Base-by-base conservation (phyloP, 768 basidiomycete genomes). In the Gymnopilus dilepis region DNA sequence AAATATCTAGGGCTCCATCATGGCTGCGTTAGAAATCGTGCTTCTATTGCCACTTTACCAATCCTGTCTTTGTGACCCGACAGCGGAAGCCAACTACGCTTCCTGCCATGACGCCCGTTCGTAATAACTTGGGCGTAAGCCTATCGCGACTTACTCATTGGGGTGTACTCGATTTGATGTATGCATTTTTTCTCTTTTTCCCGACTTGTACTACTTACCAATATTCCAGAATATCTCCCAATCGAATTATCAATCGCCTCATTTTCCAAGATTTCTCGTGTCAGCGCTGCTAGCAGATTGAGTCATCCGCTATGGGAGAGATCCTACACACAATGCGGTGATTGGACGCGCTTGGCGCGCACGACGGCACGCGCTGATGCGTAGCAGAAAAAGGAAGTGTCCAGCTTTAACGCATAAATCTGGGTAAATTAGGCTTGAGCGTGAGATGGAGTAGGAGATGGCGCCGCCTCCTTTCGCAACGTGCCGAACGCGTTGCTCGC, bases 271-370 rank as follows among this genome's bases (percentile, higher is more conserved):
- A 28, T 48, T 31, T 31, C 28, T 31, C 47, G 30, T 28, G 28
- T 28, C 26, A 50, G 17, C 47, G 47, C 28, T n/a, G 47, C 47
- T 30, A 19, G 28, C 28, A 30, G 28, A 28, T 31, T 50, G 47
- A 50, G 47, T 31, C 47, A 50, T 15, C 3, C 47, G 28, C 12
- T 47, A 1, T 47, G 43, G 43, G 43, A n/a, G 12, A 11, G 43
- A 31, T 31, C 28, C n/a, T 31, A n/a, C 30, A 12, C 47, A 50
- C 28, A 50, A 50, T 50, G 47, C 47, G 47, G 47, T 28, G 47
- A 50, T 50, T 50, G 47, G 47, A 50, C 30, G 47, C 47, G 47
- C 47, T 50, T 50, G 47, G 47, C 47, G 26, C n/a, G 47, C 28
- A 11, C 47, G n/a, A 50, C 47, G 47, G 19, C 47, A 50, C 26